These are phyloP conservation scores for Hordeum vulgare DNA, from an alignment of 176 grass and related monocot species.

Conservation along the genomic window MorexV3_pseudomolecules_assembly NC_058523.1:466482103-466482602, in stretches of 20 bases:
- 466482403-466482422: background rate
- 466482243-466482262: background rate
- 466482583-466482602: background rate
- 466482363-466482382: background rate
- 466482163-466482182: background rate
- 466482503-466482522: background rate
- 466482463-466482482: background rate
- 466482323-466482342: background rate
- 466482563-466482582: background rate
- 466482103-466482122: background rate
- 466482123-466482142: background rate
- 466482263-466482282: constrained; percentile 17
- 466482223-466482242: background rate
- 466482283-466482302: background rate
- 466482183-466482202: background rate
- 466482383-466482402: background rate
- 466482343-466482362: background rate
- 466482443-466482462: constrained; percentile 26
- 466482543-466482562: background rate
- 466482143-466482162: background rate
- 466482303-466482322: background rate
- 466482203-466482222: constrained; percentile 4
- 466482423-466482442: background rate
- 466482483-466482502: background rate
- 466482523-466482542: background rate